phyloP scores from a whole-genome alignment of 164 flowering plant genomes.

The grape (Vitis vinifera) region DNA sequence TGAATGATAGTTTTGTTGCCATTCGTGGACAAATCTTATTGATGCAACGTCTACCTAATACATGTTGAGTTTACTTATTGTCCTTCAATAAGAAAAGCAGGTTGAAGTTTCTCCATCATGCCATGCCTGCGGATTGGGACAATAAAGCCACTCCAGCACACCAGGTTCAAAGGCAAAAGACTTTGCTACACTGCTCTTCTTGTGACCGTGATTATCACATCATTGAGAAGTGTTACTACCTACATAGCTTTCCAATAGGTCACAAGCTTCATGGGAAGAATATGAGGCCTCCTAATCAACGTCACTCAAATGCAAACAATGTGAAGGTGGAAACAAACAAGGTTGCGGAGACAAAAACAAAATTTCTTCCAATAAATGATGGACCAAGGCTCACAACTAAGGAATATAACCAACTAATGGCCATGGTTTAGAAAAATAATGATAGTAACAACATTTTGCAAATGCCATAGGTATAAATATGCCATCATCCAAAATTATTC shows the following conservation, averaged over 20 bases:
- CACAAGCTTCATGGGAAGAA: slow-evolving; percentile 4
- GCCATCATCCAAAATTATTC: too few species aligned
- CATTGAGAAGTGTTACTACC: too few species aligned
- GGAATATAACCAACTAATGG: slow-evolving; percentile 1
- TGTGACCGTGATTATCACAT: background rate
- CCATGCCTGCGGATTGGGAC: background rate
- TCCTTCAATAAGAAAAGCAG: background rate
- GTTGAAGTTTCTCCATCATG: background rate
- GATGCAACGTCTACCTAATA: background rate
- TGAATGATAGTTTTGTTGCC: too few species aligned
- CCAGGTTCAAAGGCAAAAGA: background rate
- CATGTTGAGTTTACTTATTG: background rate
- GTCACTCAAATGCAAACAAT: too few species aligned
- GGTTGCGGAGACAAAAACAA: too few species aligned
- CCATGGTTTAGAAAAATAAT: background rate
- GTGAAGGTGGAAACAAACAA: too few species aligned
- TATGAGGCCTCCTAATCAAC: background rate
- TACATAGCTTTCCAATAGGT: background rate
- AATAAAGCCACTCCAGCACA: background rate
- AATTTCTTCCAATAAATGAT: background rate
- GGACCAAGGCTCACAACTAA: background rate
- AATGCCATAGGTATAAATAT: background rate
- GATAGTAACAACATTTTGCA: background rate
- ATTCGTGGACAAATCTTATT: too few species aligned
- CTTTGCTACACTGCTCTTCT: background rate